Evolutionary conservation across 768 basidiomycete genomes (phyloP).

Genomic region (Dentipellis sp.): DNA sequence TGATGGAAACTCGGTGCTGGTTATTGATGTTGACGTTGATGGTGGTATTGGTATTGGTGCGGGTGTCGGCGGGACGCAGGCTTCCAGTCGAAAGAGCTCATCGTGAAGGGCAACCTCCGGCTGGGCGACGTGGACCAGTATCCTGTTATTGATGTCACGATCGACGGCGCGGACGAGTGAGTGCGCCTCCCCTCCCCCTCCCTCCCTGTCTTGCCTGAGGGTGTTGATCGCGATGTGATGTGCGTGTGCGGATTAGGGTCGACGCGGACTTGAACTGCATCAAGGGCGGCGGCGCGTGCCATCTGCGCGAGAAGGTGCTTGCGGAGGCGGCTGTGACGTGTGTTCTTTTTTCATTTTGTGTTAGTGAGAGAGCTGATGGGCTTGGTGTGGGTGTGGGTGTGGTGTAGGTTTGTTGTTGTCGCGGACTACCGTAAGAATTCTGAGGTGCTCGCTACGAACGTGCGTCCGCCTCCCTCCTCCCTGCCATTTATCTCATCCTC

Average conservation of each 20-base stretch:
- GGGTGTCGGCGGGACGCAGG: slow-evolving; percentile 32
- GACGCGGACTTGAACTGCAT: slow-evolving; percentile 84
- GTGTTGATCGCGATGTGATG: too few species aligned
- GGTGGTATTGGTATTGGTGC: background rate
- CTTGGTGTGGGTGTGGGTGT: background rate
- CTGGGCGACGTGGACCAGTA: slow-evolving; percentile 90
- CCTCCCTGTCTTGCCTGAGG: too few species aligned
- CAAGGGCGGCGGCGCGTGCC: slow-evolving; percentile 96
- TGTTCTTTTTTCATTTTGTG: slow-evolving; percentile 18
- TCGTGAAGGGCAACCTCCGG: slow-evolving; percentile 65
- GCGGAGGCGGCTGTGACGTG: slow-evolving; percentile 91
- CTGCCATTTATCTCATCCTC: slow-evolving; percentile 8
- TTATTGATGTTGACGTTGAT: background rate
- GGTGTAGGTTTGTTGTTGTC: slow-evolving; percentile 70
- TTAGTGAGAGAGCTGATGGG: too few species aligned
- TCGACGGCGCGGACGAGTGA: slow-evolving; percentile 96
- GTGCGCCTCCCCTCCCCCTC: slow-evolving; percentile 18
- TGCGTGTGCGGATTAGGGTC: slow-evolving; percentile 51
- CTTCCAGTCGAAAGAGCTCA: slow-evolving; percentile 95
- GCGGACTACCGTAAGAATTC: slow-evolving; percentile 97
- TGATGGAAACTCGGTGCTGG: slow-evolving; percentile 13
- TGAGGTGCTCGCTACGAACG: slow-evolving; percentile 69
- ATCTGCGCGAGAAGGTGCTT: slow-evolving; percentile 92
- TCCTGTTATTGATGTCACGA: slow-evolving; percentile 86
- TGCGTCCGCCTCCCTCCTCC: slow-evolving; percentile 30